Base-by-base conservation (phyloP, 2,329 filamentous ascomycete species). In the Fusarium aywerte region DNA sequence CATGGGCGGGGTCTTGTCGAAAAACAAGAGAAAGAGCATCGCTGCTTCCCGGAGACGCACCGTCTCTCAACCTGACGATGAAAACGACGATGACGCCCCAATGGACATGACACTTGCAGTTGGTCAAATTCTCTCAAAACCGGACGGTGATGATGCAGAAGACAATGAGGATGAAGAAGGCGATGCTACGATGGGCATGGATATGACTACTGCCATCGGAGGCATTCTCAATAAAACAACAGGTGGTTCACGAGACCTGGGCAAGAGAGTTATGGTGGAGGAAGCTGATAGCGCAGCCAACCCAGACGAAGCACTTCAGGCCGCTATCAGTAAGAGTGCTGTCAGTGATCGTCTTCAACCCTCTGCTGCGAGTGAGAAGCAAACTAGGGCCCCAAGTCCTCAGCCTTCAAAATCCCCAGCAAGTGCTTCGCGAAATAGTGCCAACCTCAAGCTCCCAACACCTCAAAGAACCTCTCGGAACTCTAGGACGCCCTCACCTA, bases 161-260 rank as follows among this genome's bases (percentile, higher is more conserved):
- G 68, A 74, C 42, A 42, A 71, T 67, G 32, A 60, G 15, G 79
- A 80, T 4, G 75, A 79, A 15, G 65, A 67, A 18, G 55, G 18
- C 5, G 71, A 69, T 45, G 59, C 51, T 16, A 75, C 67, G 20
- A 82, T 85, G 75, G 87, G 83, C 1, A 91, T 92, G 89, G 89
- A 91, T 43, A 87, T 91, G 74, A 91, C 89, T 3, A 82, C 82
- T 43, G 86, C 85, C 7, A 80, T 91, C 44, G 89, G 90, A 11
- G 82, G 83, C 10, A 91, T 92, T 49, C 79, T 91, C 74, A 75
- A 62, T 23, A 74, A 69, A 32, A 68, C 53, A n/a, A 58, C 80
- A 76, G 65, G 66, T 11, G 67, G 58, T n/a, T 71, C 71, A 10
- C 72, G 73, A 33, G 65, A 79, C 66, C 73, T 77, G 33, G 86